Percentiles rank a stretch among this genome's conserved stretches.
Conservation (phyloP, 345 rosid species). For the Abelmoschus esculentus region DNA sequence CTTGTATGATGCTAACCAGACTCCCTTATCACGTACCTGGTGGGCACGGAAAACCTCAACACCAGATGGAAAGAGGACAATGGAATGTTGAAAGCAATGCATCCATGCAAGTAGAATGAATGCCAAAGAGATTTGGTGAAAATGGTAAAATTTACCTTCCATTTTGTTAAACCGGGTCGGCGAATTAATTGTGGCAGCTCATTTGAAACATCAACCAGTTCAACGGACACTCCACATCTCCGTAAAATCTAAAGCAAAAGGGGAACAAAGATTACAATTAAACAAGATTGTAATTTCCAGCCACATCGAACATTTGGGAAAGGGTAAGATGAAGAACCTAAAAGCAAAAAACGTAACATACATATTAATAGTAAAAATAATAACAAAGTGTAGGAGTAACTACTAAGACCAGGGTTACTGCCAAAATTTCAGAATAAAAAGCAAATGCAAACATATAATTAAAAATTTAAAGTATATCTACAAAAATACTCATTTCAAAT, state of each 20-base stretch:
- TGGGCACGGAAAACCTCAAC: conserved; percentile 2
- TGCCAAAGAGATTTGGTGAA: not conserved
- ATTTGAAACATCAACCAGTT: conserved; percentile 72
- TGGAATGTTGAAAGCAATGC: not conserved
- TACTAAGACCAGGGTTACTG: not conserved
- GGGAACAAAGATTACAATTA: not conserved
- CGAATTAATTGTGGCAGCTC: conserved; percentile 78
- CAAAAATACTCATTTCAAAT: not conserved
- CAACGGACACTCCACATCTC: conserved; percentile 69
- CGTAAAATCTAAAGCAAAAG: conserved; percentile 51
- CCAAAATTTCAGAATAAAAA: too few relatives aligned
- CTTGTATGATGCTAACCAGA: conserved; percentile 67
- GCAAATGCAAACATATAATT: too few relatives aligned
- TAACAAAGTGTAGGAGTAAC: not conserved
- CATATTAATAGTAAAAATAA: not conserved
- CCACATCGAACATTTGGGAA: not conserved
- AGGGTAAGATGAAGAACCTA: not conserved
- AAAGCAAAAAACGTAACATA: not conserved
- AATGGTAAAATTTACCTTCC: conserved; percentile 57
- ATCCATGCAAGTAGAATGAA: not conserved
- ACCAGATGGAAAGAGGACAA: not conserved
- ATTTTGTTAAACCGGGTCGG: conserved; percentile 71
- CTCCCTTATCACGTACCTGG: conserved; percentile 63
- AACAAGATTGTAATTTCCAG: not conserved
- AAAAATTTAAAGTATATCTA: not conserved